These are phyloP conservation scores for Toxoplasma gondii DNA, from an alignment of 169 alveolate genomes.

Conservation along the genomic window DNA sequence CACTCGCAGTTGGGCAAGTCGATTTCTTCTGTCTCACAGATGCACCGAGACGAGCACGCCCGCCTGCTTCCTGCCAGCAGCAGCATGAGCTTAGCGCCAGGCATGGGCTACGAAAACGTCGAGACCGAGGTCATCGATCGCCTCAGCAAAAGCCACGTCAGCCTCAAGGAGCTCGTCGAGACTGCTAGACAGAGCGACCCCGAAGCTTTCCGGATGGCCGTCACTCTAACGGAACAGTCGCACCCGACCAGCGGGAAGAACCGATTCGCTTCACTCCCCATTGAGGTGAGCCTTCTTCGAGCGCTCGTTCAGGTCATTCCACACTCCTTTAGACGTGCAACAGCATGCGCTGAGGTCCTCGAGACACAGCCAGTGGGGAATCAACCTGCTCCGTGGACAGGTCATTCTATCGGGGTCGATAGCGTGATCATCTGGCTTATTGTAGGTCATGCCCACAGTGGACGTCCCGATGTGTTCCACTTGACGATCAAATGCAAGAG, in stretches of 20 bases:
- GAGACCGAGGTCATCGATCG: constrained; percentile 55
- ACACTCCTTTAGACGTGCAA: neutral
- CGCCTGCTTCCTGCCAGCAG: neutral
- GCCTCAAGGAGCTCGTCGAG: constrained; percentile 67
- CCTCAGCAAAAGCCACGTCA: constrained; percentile 62
- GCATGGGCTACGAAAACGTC: constrained; percentile 43
- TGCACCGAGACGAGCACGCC: neutral
- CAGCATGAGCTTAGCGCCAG: constrained; percentile 17
- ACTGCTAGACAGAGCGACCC: constrained; percentile 57
- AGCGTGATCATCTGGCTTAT: no score
- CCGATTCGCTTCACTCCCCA: constrained; percentile 74
- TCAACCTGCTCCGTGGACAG: neutral
- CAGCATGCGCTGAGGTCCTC: neutral
- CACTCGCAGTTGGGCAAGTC: neutral
- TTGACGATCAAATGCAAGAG: no score
- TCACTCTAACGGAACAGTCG: constrained; percentile 65
- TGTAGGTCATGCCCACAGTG: no score
- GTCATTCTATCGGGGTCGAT: no score
- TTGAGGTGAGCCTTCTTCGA: constrained; percentile 35
- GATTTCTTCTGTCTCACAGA: neutral
- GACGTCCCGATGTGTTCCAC: no score
- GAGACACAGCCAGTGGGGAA: neutral
- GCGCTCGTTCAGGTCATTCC: neutral
- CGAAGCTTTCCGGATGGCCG: constrained; percentile 74
- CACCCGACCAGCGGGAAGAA: constrained; percentile 79